Evolutionary conservation across 805 yeast genomes (phyloP).

Genomic region (Teunomyces panamensis): DNA sequence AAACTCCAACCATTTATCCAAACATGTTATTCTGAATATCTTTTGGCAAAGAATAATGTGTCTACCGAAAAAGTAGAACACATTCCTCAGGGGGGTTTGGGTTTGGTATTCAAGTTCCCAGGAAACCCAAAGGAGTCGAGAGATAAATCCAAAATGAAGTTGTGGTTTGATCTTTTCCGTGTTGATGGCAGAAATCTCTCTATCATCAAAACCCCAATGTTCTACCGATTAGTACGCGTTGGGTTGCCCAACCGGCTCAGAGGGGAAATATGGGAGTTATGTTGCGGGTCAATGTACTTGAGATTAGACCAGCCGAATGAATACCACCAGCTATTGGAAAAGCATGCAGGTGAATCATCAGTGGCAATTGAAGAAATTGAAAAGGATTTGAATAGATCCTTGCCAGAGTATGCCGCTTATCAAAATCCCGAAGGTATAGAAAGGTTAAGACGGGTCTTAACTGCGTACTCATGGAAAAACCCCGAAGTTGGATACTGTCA

Average conservation of each 20-base stretch:
- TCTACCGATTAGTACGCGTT: constrained; percentile 78
- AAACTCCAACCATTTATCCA: constrained; percentile 62
- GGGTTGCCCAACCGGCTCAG: constrained; percentile 93
- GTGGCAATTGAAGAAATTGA: constrained; percentile 95
- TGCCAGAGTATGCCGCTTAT: constrained; percentile 95
- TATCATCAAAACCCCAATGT: constrained; percentile 67
- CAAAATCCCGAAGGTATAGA: constrained; percentile 83
- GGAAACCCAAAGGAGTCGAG: constrained; percentile 77
- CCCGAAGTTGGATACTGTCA: constrained; percentile 98
- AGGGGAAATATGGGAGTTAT: constrained; percentile 95
- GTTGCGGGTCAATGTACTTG: constrained; percentile 79
- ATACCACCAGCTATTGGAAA: constrained; percentile 57
- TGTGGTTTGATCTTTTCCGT: constrained; percentile 91
- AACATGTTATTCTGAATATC: constrained; percentile 81
- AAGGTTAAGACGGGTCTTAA: constrained; percentile 79
- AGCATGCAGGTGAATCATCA: constrained; percentile 62
- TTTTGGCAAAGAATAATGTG: constrained; percentile 57
- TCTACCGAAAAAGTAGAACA: constrained; percentile 40
- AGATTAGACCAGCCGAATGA: constrained; percentile 61
- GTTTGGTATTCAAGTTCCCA: constrained; percentile 80
- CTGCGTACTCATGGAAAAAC: constrained; percentile 95
- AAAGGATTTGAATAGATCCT: constrained; percentile 88
- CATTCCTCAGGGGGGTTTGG: constrained; percentile 83
- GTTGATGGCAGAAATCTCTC: constrained; percentile 84
- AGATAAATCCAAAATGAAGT: constrained; percentile 80